Conservation (phyloP, 2,329 filamentous ascomycete species). For the Xylariaceae sp. region DNA sequence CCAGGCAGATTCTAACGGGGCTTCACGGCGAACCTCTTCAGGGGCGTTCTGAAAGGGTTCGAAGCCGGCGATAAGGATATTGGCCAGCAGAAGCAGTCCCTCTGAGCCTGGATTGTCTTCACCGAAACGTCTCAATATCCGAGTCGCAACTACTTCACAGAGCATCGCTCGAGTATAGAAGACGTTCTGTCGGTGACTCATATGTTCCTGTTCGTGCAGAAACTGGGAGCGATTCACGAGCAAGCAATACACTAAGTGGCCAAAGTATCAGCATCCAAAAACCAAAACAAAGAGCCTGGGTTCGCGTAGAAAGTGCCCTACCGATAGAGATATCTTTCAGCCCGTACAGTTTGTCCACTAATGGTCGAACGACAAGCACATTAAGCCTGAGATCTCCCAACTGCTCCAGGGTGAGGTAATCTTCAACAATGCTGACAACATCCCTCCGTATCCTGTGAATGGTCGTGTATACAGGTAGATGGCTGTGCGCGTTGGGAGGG, state of each 20-base stretch:
- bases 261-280: conserved; percentile 6
- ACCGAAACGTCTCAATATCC: conserved; percentile 71
- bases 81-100: conserved; percentile 67
- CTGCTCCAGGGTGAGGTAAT: conserved; percentile 65
- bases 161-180: conserved; percentile 71
- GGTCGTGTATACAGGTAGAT: conserved; percentile 69
- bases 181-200: conserved; percentile 74
- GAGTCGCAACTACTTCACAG: conserved; percentile 74
- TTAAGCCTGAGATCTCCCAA: conserved; percentile 78
- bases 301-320: conserved; percentile 33
- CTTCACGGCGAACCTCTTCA: conserved; percentile 56
- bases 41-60: conserved; percentile 83
- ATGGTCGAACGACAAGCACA: conserved; percentile 68
- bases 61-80: conserved; percentile 77
- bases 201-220: conserved; percentile 67
- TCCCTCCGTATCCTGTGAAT: conserved; percentile 67
- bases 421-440: conserved; percentile 58
- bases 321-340: conserved; percentile 73
- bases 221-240: conserved; percentile 79
- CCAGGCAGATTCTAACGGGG: conserved; percentile 45
- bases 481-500: conserved; percentile 52
- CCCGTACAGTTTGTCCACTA: conserved; percentile 80
- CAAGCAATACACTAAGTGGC: conserved; percentile 64
- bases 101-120: conserved; percentile 68
- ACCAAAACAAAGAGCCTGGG: neutral